These are phyloP conservation scores for Pisolithus thermaeus DNA, from an alignment of 1,284 basidiomycete genomes.

Conservation along the genomic window DNA sequence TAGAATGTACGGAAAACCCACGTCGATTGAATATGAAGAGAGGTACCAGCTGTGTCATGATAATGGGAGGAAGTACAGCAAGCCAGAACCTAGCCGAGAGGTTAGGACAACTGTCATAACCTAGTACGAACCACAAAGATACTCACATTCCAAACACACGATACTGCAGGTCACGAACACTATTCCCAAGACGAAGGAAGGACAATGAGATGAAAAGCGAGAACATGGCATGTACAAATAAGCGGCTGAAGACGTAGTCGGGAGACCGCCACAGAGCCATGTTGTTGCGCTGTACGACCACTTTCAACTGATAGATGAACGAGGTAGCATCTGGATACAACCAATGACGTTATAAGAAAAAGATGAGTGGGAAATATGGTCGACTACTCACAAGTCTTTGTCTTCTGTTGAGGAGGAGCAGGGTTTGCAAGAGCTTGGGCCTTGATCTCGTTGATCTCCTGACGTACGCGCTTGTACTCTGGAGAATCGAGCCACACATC, in stretches of 20 bases:
- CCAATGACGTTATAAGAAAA: neutral
- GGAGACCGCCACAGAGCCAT: slow-evolving; percentile 78
- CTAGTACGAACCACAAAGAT: neutral
- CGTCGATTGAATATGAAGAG: slow-evolving; percentile 80
- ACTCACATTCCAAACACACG: slow-evolving; percentile 73
- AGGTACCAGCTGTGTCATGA: slow-evolving; percentile 80
- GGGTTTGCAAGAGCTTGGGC: slow-evolving; percentile 35
- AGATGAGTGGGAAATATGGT: neutral
- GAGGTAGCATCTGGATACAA: slow-evolving; percentile 61
- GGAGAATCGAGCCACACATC: slow-evolving; percentile 64
- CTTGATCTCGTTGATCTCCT: slow-evolving; percentile 44
- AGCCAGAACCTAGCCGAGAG: slow-evolving; percentile 53
- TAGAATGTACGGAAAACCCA: slow-evolving; percentile 20
- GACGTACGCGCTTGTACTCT: slow-evolving; percentile 34
- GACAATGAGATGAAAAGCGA: slow-evolving; percentile 79
- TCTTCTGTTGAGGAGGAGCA: slow-evolving; percentile 33
- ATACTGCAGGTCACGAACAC: slow-evolving; percentile 75
- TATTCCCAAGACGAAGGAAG: slow-evolving; percentile 72
- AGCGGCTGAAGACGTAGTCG: slow-evolving; percentile 77
- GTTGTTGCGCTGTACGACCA: slow-evolving; percentile 72
- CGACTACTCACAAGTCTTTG: slow-evolving; percentile 40
- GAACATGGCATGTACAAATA: slow-evolving; percentile 75
- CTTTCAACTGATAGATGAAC: slow-evolving; percentile 73
- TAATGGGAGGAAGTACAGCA: slow-evolving; percentile 65
- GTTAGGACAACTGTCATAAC: slow-evolving; percentile 6